These are phyloP conservation scores for Salicornia ramosissima DNA, from an alignment of 148 eudicot species.

Conservation along the genomic window DNA sequence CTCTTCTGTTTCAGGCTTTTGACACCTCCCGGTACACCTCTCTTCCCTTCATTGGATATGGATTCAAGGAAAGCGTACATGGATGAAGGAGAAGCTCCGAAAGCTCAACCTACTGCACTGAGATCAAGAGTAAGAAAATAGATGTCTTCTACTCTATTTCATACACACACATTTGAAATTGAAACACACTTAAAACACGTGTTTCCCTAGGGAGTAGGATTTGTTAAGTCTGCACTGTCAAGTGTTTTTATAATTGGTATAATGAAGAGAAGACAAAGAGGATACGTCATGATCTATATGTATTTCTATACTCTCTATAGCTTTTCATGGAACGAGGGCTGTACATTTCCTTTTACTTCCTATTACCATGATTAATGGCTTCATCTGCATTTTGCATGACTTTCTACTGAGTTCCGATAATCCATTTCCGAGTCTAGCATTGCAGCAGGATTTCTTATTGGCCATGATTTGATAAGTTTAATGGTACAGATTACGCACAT, in stretches of 20 bases:
- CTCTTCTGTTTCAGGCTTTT: slow-evolving; percentile 60
- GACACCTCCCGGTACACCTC: slow-evolving; percentile 73
- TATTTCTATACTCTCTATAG: neutral
- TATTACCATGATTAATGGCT: neutral
- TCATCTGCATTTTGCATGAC: neutral
- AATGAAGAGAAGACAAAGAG: neutral
- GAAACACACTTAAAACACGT: neutral
- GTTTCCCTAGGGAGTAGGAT: neutral
- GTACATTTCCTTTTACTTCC: neutral
- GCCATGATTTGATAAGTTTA: neutral
- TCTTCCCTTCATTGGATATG: slow-evolving; percentile 59
- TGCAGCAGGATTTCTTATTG: neutral
- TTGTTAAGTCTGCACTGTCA: too few species aligned
- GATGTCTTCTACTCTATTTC: slow-evolving; percentile 2
- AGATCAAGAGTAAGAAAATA: slow-evolving; percentile 64
- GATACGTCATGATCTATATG: too few species aligned
- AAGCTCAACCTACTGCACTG: slow-evolving; percentile 46
- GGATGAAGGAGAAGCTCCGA: slow-evolving; percentile 49
- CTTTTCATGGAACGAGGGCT: neutral
- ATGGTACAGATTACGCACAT: neutral
- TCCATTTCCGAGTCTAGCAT: neutral
- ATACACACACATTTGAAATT: neutral
- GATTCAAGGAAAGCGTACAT: slow-evolving; percentile 41
- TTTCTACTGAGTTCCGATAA: neutral
- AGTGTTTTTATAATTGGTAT: neutral